Evolutionary conservation across 2,329 filamentous ascomycete species (phyloP).

Genomic region (Alternaria rosae): DNA sequence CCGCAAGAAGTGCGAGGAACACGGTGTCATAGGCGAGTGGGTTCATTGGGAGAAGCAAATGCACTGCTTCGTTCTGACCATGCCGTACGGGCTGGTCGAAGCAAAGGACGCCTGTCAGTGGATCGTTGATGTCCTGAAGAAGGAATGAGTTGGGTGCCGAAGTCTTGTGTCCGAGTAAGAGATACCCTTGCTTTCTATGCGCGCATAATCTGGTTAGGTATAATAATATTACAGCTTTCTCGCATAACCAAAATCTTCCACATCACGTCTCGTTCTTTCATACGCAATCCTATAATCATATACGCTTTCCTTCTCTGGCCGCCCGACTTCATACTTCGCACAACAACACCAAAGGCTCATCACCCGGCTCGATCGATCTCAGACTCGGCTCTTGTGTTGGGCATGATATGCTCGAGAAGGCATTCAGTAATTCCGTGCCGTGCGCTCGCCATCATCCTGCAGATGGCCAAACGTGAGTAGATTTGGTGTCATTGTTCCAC

Average conservation of each 20-base stretch:
- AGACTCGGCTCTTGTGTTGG: not conserved
- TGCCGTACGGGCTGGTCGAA: conserved; percentile 58
- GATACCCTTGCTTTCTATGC: conserved; percentile 6
- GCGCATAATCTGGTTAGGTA: not conserved
- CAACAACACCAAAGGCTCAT: not conserved
- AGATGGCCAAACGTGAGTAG: not conserved
- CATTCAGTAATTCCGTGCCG: not conserved
- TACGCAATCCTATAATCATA: not conserved
- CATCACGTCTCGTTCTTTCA: not conserved
- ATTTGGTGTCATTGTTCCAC: not conserved
- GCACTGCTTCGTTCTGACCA: conserved; percentile 65
- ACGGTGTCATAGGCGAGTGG: conserved; percentile 60
- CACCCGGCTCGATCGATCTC: not conserved
- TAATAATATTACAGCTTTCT: not conserved
- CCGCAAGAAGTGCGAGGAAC: conserved; percentile 54
- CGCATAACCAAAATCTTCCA: not conserved
- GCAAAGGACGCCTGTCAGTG: conserved; percentile 57
- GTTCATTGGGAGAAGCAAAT: conserved; percentile 67
- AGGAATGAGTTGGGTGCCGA: conserved; percentile 18
- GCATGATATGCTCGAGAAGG: not conserved
- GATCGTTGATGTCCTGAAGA: conserved; percentile 51
- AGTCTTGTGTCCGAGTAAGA: not conserved
- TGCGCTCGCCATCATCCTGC: not conserved
- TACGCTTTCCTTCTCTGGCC: not conserved
- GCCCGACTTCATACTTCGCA: too few relatives aligned